These are phyloP conservation scores for Colletotrichum navitas DNA, from an alignment of 2,329 filamentous ascomycete species.

Conservation along the genomic window DNA sequence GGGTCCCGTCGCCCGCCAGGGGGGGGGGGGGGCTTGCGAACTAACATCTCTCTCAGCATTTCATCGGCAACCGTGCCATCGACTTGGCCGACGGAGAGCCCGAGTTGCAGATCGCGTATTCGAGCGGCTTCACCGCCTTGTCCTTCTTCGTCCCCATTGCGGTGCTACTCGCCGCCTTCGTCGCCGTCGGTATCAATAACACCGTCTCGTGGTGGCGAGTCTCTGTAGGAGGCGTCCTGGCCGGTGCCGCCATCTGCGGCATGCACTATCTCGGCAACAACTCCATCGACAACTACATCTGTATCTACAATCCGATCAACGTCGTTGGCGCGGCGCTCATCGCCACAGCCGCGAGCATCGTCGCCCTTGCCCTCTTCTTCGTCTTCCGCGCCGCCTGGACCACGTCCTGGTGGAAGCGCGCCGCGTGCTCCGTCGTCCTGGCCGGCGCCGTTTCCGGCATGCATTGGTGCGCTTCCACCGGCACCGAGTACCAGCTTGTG, in stretches of 20 bases:
- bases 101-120: slow-evolving; percentile 80
- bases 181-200: slow-evolving; percentile 73
- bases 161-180: slow-evolving; percentile 80
- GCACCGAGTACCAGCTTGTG: slow-evolving; percentile 75
- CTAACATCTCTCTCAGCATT: slow-evolving; percentile 70
- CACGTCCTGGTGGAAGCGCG: slow-evolving; percentile 81
- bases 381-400: slow-evolving; percentile 82
- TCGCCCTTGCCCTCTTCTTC: slow-evolving; percentile 82
- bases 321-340: slow-evolving; percentile 79
- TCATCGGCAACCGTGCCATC: slow-evolving; percentile 85
- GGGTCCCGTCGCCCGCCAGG: slow-evolving; percentile 47
- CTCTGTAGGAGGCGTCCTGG: slow-evolving; percentile 73
- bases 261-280: slow-evolving; percentile 93
- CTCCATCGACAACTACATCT: slow-evolving; percentile 81
- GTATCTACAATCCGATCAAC: slow-evolving; percentile 69
- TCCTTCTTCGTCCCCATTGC: slow-evolving; percentile 86
- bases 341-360: slow-evolving; percentile 77
- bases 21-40: slow-evolving; percentile 38
- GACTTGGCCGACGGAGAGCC: slow-evolving; percentile 73
- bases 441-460: slow-evolving; percentile 84
- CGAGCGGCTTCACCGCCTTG: slow-evolving; percentile 75
- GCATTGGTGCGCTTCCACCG: slow-evolving; percentile 85
- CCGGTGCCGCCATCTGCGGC: slow-evolving; percentile 81
- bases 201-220: slow-evolving; percentile 70
- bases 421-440: slow-evolving; percentile 74